These are phyloP conservation scores for Fusarium subglutinans DNA, from an alignment of 2,329 filamentous ascomycete genomes.

Conservation along the genomic window DNA sequence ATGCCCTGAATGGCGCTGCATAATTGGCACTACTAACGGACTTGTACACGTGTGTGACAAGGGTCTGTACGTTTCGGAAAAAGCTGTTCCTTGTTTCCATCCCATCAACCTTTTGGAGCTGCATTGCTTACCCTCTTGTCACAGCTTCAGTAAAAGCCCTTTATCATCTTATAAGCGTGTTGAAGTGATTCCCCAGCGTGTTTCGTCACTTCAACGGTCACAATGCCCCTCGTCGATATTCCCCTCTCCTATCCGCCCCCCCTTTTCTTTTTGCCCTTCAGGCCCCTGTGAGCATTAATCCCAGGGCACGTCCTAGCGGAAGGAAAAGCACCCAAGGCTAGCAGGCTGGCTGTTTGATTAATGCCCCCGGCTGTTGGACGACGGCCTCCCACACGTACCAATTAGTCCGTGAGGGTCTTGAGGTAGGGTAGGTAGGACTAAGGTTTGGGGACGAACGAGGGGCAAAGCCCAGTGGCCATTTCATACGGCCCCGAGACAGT, in stretches of 20 bases:
- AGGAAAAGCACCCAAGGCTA: slow-evolving; percentile 34
- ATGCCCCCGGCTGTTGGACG: slow-evolving; percentile 35
- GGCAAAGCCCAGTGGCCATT: slow-evolving; percentile 34
- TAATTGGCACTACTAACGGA: slow-evolving; percentile 21
- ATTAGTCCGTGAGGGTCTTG: slow-evolving; percentile 21
- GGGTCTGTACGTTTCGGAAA: slow-evolving; percentile 36
- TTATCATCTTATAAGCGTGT: background rate
- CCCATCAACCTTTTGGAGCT: slow-evolving; percentile 13
- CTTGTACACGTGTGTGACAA: slow-evolving; percentile 39
- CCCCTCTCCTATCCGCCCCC: slow-evolving; percentile 22
- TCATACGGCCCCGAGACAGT: slow-evolving; percentile 40
- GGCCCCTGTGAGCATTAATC: slow-evolving; percentile 30
- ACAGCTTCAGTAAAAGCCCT: background rate
- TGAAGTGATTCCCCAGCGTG: slow-evolving; percentile 9
- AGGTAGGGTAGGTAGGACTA: slow-evolving; percentile 16
- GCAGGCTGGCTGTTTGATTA: slow-evolving; percentile 42
- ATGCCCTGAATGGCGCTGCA: slow-evolving; percentile 31
- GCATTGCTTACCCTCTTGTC: background rate
- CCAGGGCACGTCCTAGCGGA: slow-evolving; percentile 36
- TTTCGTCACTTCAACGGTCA: slow-evolving; percentile 28
- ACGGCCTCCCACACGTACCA: slow-evolving; percentile 40
- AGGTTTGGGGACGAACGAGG: slow-evolving; percentile 29
- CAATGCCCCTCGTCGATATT: slow-evolving; percentile 16
- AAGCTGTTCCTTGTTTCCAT: slow-evolving; percentile 25
- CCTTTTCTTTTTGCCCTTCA: slow-evolving; percentile 18